Evolutionary conservation across 2,329 filamentous ascomycete genomes (phyloP).

Genomic region (Metarhizium humberi): DNA sequence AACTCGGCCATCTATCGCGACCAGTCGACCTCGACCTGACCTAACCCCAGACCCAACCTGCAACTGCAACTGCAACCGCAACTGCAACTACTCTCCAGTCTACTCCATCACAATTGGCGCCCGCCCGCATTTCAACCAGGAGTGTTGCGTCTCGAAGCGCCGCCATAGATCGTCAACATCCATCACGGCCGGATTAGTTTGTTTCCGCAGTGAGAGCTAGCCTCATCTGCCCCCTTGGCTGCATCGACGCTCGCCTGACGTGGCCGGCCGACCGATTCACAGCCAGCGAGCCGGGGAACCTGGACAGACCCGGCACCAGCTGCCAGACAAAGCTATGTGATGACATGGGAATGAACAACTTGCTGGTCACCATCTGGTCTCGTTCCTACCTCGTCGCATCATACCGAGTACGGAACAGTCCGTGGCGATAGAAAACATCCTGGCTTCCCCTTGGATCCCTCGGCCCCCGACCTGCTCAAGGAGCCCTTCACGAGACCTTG

Average conservation of each 20-base stretch:
- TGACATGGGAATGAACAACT: not conserved
- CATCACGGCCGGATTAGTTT: not conserved
- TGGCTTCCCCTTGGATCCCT: not conserved
- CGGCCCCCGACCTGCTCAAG: not conserved
- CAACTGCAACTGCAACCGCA: not conserved
- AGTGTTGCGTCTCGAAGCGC: not conserved
- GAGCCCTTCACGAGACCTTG: not conserved
- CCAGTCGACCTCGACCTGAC: not conserved
- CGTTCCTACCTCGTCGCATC: not conserved
- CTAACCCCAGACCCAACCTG: not conserved
- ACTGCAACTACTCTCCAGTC: not conserved
- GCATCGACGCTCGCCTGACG: not conserved
- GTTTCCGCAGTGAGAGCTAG: not conserved
- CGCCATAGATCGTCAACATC: not conserved
- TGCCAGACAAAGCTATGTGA: not conserved
- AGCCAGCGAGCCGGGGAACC: not conserved
- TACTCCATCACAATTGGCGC: not conserved
- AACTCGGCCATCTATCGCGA: not conserved
- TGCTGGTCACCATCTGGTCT: not conserved
- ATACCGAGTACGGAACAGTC: not conserved
- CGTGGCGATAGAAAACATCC: not conserved
- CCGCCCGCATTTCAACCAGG: not conserved
- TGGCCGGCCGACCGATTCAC: not conserved
- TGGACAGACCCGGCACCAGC: not conserved
- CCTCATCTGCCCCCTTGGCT: not conserved